A percentile compares a stretch with the other conserved stretches of the same genome.
Conservation (phyloP, 768 basidiomycete species). For the Candolleomyces eurysporus region DNA sequence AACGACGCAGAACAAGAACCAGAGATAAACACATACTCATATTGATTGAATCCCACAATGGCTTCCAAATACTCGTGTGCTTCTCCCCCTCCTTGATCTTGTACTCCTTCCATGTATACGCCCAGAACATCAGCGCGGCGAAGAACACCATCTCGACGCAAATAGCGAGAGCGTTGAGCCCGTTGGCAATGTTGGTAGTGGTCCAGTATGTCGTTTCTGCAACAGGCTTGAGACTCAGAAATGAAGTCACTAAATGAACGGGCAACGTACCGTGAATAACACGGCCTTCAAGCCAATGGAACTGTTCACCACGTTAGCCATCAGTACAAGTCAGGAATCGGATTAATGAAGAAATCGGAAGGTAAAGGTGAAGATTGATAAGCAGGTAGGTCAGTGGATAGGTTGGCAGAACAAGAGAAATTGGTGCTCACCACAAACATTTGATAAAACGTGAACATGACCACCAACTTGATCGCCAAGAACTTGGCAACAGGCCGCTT, state of each 20-base stretch:
- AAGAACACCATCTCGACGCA: slow-evolving; percentile 67
- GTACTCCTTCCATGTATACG: neutral
- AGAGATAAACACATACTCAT: slow-evolving; percentile 8
- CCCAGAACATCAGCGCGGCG: neutral
- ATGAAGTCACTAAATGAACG: neutral
- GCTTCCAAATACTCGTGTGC: slow-evolving; percentile 61
- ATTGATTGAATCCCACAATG: slow-evolving; percentile 73
- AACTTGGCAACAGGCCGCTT: slow-evolving; percentile 83
- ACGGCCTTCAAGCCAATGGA: slow-evolving; percentile 59
- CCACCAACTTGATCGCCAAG: slow-evolving; percentile 80
- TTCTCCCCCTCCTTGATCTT: slow-evolving; percentile 26
- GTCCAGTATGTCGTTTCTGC: slow-evolving; percentile 82
- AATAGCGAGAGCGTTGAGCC: slow-evolving; percentile 76
- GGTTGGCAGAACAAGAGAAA: neutral
- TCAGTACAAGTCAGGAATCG: too few relatives aligned
- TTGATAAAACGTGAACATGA: slow-evolving; percentile 90
- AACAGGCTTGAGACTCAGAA: neutral
- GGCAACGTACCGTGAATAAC: slow-evolving; percentile 61
- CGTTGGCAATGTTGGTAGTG: slow-evolving; percentile 77
- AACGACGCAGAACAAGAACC: slow-evolving; percentile 9
- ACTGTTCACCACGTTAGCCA: slow-evolving; percentile 35
- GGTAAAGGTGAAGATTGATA: too few relatives aligned
- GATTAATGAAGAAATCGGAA: too few relatives aligned
- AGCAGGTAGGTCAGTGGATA: neutral
- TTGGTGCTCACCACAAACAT: slow-evolving; percentile 58